A percentile compares a stretch with the other conserved stretches of the same genome.
phyloP scores from a whole-genome alignment of 2,329 filamentous ascomycete species.

The Cladophialophora immunda region DNA sequence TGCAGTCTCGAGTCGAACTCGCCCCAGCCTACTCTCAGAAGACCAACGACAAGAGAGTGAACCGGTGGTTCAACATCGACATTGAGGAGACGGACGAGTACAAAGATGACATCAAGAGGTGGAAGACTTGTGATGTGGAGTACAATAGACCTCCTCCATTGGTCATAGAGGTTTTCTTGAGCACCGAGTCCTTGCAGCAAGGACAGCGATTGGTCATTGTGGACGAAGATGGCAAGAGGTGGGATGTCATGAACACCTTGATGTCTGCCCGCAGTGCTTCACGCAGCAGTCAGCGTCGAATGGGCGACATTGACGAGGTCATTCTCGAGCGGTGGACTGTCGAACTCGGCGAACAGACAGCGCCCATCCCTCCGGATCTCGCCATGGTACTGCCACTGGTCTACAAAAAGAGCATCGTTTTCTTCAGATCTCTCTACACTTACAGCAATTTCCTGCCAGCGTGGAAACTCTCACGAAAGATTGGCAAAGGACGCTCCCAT shows the following conservation, averaged over 20 bases:
- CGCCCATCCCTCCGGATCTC: constrained; percentile 54
- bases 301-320: constrained; percentile 69
- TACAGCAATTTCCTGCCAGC: constrained; percentile 83
- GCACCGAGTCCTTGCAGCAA: constrained; percentile 78
- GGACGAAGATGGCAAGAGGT: constrained; percentile 89
- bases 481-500: constrained; percentile 73
- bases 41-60: constrained; percentile 70
- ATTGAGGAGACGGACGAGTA: constrained; percentile 92
- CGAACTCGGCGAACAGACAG: constrained; percentile 73
- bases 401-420: constrained; percentile 96
- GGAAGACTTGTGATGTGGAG: constrained; percentile 81
- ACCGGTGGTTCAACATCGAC: constrained; percentile 95
- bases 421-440: constrained; percentile 88
- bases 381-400: constrained; percentile 77
- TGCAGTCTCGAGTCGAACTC: constrained; percentile 80
- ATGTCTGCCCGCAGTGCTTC: constrained; percentile 54
- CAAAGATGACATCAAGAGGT: constrained; percentile 78
- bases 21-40: constrained; percentile 65
- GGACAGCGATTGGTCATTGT: constrained; percentile 88
- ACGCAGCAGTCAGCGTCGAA: constrained; percentile 44
- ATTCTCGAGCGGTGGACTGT: constrained; percentile 91
- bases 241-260: constrained; percentile 88
- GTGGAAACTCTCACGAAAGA: constrained; percentile 82
- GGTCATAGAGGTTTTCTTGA: constrained; percentile 89
- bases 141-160: constrained; percentile 81